These are phyloP conservation scores for Flaveria floridana DNA, from an alignment of 140 eudicot genomes.

Conservation along the genomic window DNA sequence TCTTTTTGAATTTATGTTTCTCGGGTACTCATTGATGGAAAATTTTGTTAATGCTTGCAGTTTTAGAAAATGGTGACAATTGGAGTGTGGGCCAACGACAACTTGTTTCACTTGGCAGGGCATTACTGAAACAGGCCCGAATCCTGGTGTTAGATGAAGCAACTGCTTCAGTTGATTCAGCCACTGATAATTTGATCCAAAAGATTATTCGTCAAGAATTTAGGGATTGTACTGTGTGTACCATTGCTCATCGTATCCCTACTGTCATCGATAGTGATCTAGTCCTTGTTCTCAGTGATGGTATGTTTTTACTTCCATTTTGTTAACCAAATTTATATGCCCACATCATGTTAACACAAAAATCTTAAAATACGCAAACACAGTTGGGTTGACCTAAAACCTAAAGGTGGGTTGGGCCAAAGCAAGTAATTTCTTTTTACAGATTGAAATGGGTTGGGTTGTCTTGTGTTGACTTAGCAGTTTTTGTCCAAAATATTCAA, in stretches of 20 bases:
- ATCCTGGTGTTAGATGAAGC: conserved; percentile 83
- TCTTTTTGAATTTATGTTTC: neutral
- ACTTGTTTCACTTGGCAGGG: conserved; percentile 88
- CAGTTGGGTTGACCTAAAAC: no score
- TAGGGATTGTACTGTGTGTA: conserved; percentile 75
- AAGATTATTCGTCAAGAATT: conserved; percentile 79
- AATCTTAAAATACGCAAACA: no score
- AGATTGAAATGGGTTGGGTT: no score
- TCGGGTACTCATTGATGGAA: conserved; percentile 19
- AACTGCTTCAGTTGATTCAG: conserved; percentile 88
- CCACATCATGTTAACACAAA: neutral
- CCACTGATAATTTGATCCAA: conserved; percentile 83
- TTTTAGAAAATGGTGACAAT: conserved; percentile 85
- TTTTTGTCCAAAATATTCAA: no score
- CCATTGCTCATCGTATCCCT: conserved; percentile 94
- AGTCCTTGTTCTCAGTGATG: conserved; percentile 92
- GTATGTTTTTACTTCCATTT: conserved; percentile 36
- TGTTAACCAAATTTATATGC: neutral
- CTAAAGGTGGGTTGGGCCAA: no score
- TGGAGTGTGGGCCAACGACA: conserved; percentile 98
- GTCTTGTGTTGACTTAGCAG: no score
- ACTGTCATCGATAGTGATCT: conserved; percentile 88
- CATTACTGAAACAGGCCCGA: conserved; percentile 78
- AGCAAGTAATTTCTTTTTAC: no score
- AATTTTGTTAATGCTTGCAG: conserved; percentile 39